Evolutionary conservation across 805 yeast genomes (phyloP).

Genomic region (Sugiyamaella qingdaonensis): DNA sequence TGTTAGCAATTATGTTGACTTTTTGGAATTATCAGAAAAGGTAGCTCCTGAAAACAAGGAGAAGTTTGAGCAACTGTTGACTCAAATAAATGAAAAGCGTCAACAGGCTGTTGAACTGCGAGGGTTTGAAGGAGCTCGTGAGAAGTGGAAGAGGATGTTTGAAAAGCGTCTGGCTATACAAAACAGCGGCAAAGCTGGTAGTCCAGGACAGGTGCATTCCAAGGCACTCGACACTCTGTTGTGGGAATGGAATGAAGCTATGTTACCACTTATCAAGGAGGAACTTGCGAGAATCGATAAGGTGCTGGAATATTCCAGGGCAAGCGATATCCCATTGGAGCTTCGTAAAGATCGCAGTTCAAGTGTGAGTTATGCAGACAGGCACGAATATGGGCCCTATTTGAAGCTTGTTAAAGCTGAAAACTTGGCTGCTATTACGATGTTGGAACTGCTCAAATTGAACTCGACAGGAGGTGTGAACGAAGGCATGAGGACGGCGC

Average conservation of each 20-base stretch:
- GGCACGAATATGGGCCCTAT: conserved; percentile 66
- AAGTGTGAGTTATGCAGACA: conserved; percentile 22
- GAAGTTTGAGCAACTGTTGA: conserved; percentile 62
- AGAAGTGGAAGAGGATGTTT: conserved; percentile 81
- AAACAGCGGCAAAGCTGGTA: conserved; percentile 2
- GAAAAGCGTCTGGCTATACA: conserved; percentile 36
- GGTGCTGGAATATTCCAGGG: conserved; percentile 30
- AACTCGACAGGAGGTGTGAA: conserved; percentile 67
- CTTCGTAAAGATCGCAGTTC: conserved; percentile 14
- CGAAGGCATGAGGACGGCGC: conserved; percentile 80
- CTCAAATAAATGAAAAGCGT: conserved; percentile 66
- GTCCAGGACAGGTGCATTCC: conserved; percentile 28
- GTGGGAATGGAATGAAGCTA: conserved; percentile 77
- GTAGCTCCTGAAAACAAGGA: conserved; percentile 36
- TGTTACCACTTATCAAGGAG: conserved; percentile 64
- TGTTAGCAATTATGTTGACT: conserved; percentile 45
- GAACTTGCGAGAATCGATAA: conserved; percentile 58
- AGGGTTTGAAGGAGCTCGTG: conserved; percentile 80
- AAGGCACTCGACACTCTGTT: conserved; percentile 66
- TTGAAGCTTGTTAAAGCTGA: conserved; percentile 68
- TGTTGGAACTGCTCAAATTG: conserved; percentile 72
- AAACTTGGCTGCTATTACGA: conserved; percentile 77
- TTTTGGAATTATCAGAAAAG: conserved; percentile 59
- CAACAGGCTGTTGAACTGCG: conserved; percentile 72
- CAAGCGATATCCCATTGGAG: conserved; percentile 22